phyloP scores from a whole-genome alignment of 106 monocot genomes.

The Phalaenopsis equestris region DNA sequence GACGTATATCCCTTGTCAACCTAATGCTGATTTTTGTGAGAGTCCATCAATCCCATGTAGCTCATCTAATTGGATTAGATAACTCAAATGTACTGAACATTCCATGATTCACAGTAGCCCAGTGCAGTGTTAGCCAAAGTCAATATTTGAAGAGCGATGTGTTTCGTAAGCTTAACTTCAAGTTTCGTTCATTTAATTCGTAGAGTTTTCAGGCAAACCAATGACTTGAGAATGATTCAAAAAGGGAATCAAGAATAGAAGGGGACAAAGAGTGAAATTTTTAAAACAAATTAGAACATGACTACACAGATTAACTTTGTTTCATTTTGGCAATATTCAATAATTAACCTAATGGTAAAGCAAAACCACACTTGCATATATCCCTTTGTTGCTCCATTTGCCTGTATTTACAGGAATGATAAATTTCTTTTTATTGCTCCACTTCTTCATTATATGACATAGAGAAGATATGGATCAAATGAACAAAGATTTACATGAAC shows the following conservation, averaged over 20 bases:
- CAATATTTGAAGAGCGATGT: background rate
- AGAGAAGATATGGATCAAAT: background rate
- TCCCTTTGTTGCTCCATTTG: background rate
- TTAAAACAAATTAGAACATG: background rate
- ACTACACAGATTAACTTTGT: background rate
- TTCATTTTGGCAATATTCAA: background rate
- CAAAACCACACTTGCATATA: background rate
- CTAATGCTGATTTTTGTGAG: background rate
- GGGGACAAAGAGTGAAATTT: background rate
- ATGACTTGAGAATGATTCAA: background rate
- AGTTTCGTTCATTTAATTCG: background rate
- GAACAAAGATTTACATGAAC: background rate
- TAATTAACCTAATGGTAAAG: background rate
- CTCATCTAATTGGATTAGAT: background rate
- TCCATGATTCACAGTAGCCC: background rate
- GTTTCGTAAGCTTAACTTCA: background rate
- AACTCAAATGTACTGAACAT: background rate
- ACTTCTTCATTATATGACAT: background rate
- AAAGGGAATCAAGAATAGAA: background rate
- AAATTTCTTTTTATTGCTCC: background rate
- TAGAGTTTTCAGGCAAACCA: background rate
- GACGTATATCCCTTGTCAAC: background rate
- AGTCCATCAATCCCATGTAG: background rate
- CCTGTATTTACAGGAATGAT: background rate
- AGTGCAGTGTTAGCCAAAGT: background rate